phyloP scores from a whole-genome alignment of 1,284 basidiomycete genomes.

The Violaceomyces palustris region DNA sequence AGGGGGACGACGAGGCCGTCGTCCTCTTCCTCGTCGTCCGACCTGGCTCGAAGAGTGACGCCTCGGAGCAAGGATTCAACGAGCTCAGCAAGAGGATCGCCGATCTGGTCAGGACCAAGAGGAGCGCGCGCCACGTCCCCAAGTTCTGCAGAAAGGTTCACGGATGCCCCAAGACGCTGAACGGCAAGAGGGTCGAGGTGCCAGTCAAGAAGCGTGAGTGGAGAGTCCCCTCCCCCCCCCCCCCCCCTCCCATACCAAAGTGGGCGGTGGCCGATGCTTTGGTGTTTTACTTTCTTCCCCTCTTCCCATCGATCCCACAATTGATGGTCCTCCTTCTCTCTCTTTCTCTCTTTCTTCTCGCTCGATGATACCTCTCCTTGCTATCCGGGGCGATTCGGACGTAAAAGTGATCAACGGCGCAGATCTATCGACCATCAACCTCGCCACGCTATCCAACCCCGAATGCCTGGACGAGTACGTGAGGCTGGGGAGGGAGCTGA shows the following conservation, averaged over 20 bases:
- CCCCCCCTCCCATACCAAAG: no score
- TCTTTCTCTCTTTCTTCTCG: no score
- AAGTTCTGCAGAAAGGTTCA: conserved; percentile 64
- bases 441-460: conserved; percentile 71
- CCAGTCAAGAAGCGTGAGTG: conserved; percentile 65
- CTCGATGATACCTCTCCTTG: neutral
- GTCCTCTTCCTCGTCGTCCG: conserved; percentile 72
- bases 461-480: conserved; percentile 67
- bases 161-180: conserved; percentile 75
- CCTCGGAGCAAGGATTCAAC: conserved; percentile 58
- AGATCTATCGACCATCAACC: conserved; percentile 65
- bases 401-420: conserved; percentile 84
- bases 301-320: conserved; percentile 2
- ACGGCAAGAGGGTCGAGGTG: conserved; percentile 79
- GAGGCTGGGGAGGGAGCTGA: conserved; percentile 59
- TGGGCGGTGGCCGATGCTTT: no score
- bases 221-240: no score
- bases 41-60: conserved; percentile 10
- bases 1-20: conserved; percentile 73
- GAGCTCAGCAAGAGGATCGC: conserved; percentile 63
- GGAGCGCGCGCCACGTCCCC: conserved; percentile 57
- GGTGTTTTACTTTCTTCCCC: no score
- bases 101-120: conserved; percentile 62
- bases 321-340: conserved; percentile 24
- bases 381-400: neutral